These are phyloP conservation scores for Fraxinus latifolia DNA, from an alignment of 305 asterid genomes.

Conservation along the genomic window DNA sequence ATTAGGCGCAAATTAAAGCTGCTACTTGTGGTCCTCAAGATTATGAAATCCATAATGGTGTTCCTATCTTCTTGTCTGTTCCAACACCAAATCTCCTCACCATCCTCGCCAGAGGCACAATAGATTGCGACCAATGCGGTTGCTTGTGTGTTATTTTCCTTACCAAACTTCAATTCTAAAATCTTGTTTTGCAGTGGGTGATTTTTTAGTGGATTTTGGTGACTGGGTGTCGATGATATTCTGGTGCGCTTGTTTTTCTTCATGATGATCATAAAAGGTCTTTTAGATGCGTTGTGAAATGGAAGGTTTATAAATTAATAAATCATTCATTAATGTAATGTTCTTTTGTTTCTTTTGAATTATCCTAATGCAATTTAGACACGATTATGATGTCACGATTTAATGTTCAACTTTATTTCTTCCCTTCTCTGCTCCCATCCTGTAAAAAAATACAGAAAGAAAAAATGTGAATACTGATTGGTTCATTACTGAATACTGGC, in stretches of 20 bases:
- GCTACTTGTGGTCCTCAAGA: neutral
- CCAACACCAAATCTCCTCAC: neutral
- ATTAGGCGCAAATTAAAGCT: neutral
- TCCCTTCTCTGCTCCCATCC: neutral
- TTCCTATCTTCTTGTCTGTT: neutral
- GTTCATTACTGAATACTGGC: neutral
- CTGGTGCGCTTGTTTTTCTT: neutral
- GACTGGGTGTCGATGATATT: neutral
- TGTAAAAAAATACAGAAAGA: neutral
- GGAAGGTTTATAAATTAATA: neutral
- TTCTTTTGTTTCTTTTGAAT: neutral
- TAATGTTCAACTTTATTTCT: neutral
- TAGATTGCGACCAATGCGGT: neutral
- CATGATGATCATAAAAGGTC: neutral
- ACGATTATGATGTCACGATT: neutral
- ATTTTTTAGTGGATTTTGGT: neutral
- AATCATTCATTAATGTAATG: neutral
- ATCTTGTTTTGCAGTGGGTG: neutral
- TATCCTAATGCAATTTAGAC: neutral
- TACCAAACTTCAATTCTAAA: neutral
- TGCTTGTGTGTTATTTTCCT: neutral
- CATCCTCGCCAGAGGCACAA: neutral
- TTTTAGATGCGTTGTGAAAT: neutral
- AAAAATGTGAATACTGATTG: neutral
- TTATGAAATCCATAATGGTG: neutral